Base-by-base conservation (phyloP, 1,284 basidiomycete species). In the Trichosporon faecale region DNA sequence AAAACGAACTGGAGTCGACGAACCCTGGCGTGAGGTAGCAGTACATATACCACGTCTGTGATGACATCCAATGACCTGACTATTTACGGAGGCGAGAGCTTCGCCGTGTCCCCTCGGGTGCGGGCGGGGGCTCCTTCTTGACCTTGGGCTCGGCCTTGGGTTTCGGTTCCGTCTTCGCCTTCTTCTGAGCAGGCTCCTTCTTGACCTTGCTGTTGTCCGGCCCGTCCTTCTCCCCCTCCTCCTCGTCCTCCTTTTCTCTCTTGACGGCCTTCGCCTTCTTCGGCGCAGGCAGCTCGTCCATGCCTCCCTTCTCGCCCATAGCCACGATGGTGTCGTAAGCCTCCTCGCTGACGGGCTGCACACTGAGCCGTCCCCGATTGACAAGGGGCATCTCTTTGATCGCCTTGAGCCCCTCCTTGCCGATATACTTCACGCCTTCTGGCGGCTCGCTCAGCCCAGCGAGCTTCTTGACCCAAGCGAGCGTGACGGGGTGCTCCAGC, bases 351-450 rank as follows among this genome's bases (percentile, higher is more conserved):
- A 96, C 94, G 2, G 89, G 88, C 83, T 98, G 94, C 0, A 83
- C 81, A 66, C 94, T 96, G 65, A 98, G 86, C 65, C 96, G 86
- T 0, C 95, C 94, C 8, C 92, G 88, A 23, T 88, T 91, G 18
- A 98, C 87, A 27, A 98, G 85, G 60, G 91, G 88, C 93, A 96
- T 97, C 5, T 77, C 88, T 88, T 80, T 75, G 33, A 88, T 83
- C 23, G 85, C 85, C 44, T 85, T 84, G 0, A 90, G 82, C 3
- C 89, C 91, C 0, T 86, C 84, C 55, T 86, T 79, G 2, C 88
- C 87, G 52, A 94, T 87, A 80, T 91, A 93, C 25, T 82, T 82
- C 3, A 94, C 78, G 67, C 87, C 86, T n/a, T 85, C 82, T 1
- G 89, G 89, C 7, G 86, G 81, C 1, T 82, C 65, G 0, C 74